phyloP scores from a whole-genome alignment of 2,329 filamentous ascomycete genomes.

The Rugonectria rugulosa region DNA sequence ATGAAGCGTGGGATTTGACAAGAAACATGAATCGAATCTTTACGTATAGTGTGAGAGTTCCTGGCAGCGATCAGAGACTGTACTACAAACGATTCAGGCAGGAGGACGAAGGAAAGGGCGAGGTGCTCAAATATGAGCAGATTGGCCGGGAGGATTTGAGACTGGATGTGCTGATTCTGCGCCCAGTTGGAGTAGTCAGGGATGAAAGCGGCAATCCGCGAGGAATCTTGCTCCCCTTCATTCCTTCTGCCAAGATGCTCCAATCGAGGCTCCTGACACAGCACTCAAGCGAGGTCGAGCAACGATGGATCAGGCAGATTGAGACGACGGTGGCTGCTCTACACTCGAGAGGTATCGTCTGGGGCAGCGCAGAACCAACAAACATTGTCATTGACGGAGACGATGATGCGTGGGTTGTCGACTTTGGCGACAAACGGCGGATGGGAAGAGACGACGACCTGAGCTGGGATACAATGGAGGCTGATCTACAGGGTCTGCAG shows the following conservation, averaged over 20 bases:
- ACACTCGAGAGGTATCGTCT: not conserved
- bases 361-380: not conserved
- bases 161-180: not conserved
- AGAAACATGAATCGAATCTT: not conserved
- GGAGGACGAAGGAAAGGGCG: not conserved
- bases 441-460: not conserved
- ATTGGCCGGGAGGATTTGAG: not conserved
- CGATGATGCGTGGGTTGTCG: not conserved
- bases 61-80: not conserved
- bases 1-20: not conserved
- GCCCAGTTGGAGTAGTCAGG: not conserved
- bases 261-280: no score
- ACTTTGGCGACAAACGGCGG: not conserved
- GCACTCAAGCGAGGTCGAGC: not conserved
- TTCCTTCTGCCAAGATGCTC: no score
- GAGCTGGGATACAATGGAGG: not conserved
- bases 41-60: not conserved
- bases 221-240: not conserved
- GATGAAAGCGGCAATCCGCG: not conserved
- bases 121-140: not conserved
- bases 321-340: not conserved
- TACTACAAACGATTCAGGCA: not conserved
- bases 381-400: not conserved
- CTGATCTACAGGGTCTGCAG: not conserved
- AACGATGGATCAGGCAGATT: constrained; percentile 2